A percentile compares a stretch with the other conserved stretches of the same genome.
Conservation (phyloP, 2,329 filamentous ascomycete genomes). For the Penicillium vulpinum region DNA sequence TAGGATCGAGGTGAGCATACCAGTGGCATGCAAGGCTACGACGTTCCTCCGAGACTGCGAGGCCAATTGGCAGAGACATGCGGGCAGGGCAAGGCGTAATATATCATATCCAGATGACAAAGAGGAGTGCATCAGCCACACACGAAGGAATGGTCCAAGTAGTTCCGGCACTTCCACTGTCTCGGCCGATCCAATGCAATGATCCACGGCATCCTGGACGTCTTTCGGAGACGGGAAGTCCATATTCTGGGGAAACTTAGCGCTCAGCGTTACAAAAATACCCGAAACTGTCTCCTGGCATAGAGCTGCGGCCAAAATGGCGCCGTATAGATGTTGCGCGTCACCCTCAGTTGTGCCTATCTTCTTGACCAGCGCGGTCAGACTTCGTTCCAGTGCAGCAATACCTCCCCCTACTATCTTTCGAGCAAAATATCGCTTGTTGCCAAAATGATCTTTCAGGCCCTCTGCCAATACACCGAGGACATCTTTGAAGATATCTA, state of each 20-base stretch:
- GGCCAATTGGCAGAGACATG: constrained; percentile 60
- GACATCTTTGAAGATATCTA: constrained; percentile 62
- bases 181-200: constrained; percentile 42
- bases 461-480: constrained; percentile 68
- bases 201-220: constrained; percentile 34
- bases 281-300: constrained; percentile 73
- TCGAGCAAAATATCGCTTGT: constrained; percentile 80
- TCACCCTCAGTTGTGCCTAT: constrained; percentile 50
- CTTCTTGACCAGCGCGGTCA: constrained; percentile 65
- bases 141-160: constrained; percentile 39
- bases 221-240: constrained; percentile 20
- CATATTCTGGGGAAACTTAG: constrained; percentile 25
- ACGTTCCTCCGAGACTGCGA: constrained; percentile 68
- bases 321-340: constrained; percentile 78
- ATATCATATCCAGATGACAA: constrained; percentile 46
- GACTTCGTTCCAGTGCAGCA: constrained; percentile 70
- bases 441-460: constrained; percentile 77
- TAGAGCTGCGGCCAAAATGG: constrained; percentile 75
- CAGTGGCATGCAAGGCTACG: constrained; percentile 69
- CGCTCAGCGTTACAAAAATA: constrained; percentile 57
- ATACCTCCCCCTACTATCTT: constrained; percentile 76
- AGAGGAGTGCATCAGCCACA: constrained; percentile 62
- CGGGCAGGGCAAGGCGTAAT: constrained; percentile 60
- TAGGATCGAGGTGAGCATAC: constrained; percentile 67
- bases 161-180: constrained; percentile 46